Conservation (phyloP, 2,329 filamentous ascomycete genomes). For the Xenosphaeropsis pyriputrescens region DNA sequence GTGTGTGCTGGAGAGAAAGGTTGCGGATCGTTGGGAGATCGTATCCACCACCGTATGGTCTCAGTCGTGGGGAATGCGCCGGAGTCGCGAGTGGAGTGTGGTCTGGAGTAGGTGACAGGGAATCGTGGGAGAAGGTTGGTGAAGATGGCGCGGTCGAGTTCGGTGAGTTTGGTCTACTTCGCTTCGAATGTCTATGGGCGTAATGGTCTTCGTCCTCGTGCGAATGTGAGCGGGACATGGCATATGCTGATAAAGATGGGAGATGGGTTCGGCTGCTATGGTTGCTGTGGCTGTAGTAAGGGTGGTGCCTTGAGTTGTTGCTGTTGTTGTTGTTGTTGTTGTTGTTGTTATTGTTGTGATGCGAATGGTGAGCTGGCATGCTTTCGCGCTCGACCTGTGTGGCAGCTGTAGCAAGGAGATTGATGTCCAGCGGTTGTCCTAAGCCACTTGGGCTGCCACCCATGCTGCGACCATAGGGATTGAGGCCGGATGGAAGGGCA, state of each 20-base stretch:
- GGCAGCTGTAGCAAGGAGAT: constrained; percentile 44
- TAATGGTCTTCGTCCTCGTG: constrained; percentile 73
- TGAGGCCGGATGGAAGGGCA: constrained; percentile 26
- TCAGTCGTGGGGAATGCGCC: constrained; percentile 82
- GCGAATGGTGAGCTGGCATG: constrained; percentile 8
- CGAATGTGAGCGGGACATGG: constrained; percentile 83
- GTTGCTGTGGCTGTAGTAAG: constrained; percentile 35
- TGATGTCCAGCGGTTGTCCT: constrained; percentile 30
- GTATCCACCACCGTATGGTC: constrained; percentile 54
- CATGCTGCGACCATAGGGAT: constrained; percentile 31
- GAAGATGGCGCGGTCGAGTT: constrained; percentile 93
- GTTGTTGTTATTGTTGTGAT: constrained; percentile 21
- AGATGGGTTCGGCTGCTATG: constrained; percentile 22
- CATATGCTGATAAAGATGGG: constrained; percentile 58
- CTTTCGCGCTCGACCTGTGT: constrained; percentile 47
- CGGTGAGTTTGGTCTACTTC: constrained; percentile 83
- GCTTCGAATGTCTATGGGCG: constrained; percentile 60
- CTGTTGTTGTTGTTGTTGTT: constrained; percentile 27
- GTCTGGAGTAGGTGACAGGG: constrained; percentile 85
- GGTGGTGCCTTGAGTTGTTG: constrained; percentile 33
- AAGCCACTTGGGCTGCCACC: constrained; percentile 24
- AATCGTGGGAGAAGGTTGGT: constrained; percentile 92
- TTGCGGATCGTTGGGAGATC: constrained; percentile 78
- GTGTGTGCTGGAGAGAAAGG: constrained; percentile 38
- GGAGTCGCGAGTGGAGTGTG: constrained; percentile 97